A percentile compares a stretch with the other conserved stretches of the same genome.
Conservation (phyloP, 2,329 filamentous ascomycete species). For the Fusarium foetens region DNA sequence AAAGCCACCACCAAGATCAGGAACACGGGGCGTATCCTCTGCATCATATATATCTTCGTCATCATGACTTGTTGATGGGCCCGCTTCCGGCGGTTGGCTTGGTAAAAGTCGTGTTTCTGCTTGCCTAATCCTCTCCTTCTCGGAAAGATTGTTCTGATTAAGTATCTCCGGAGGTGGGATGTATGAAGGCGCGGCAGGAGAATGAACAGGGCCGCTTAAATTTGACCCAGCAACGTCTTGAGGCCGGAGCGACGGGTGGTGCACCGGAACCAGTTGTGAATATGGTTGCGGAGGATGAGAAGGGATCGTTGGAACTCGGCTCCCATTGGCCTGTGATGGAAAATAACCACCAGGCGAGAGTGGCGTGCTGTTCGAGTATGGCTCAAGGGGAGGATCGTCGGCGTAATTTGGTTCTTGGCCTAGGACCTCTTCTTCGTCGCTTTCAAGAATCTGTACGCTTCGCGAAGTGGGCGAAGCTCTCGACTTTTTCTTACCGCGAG, state of each 20-base stretch:
- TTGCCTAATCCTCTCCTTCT: slow-evolving; percentile 82
- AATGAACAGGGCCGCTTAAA: slow-evolving; percentile 32
- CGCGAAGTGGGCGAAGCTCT: slow-evolving; percentile 42
- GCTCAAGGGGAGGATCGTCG: slow-evolving; percentile 38
- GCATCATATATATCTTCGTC: slow-evolving; percentile 63
- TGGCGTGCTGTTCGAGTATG: slow-evolving; percentile 30
- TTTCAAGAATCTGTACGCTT: slow-evolving; percentile 45
- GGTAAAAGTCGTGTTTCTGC: slow-evolving; percentile 85
- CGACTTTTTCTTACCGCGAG: slow-evolving; percentile 47
- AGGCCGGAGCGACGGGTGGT: slow-evolving; percentile 23
- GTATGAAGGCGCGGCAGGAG: slow-evolving; percentile 53
- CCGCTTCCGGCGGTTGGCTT: slow-evolving; percentile 69
- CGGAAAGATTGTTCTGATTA: slow-evolving; percentile 72
- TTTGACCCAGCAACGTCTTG: slow-evolving; percentile 11
- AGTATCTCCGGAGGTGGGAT: slow-evolving; percentile 69
- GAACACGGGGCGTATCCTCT: slow-evolving; percentile 51
- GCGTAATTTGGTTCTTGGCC: slow-evolving; percentile 37
- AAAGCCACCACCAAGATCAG: slow-evolving; percentile 21
- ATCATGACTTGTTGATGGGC: slow-evolving; percentile 38
- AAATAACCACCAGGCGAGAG: slow-evolving; percentile 42
- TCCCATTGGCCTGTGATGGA: slow-evolving; percentile 51
- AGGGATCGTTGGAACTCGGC: slow-evolving; percentile 44
- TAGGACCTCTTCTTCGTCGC: slow-evolving; percentile 47
- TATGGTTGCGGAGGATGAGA: slow-evolving; percentile 46
- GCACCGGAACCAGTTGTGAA: slow-evolving; percentile 45